Evolutionary conservation across 163 green algal genomes (phyloP), one percentile per base, ranked within the genome.

Genomic region (Scenedesmus sp.): DNA sequence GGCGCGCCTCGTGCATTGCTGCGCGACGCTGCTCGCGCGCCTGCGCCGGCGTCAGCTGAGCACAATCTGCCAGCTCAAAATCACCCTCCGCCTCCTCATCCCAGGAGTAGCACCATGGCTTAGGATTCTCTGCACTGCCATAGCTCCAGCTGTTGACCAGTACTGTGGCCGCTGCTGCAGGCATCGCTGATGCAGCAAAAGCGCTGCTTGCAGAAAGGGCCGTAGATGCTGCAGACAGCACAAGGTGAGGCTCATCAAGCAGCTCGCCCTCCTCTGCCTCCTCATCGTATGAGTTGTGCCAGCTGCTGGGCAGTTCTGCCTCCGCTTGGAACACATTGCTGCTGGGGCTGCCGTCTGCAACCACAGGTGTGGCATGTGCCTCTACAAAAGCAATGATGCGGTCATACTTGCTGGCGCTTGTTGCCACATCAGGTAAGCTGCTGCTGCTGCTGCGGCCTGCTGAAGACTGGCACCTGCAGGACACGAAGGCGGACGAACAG

Each of bases 251-350:
- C 70, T 89, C 87, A 35, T 91, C 79, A 30, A 44, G 33, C 61
- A 89, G 18, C 81, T 83, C 88, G 6, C 88, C 89, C 84, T 92
- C 89, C 43, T 90, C 89, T 37, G 89, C 89, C 56, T 92, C 89
- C 89, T 92, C 89, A 33, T 92, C 89, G 51, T 90, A 92, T 15
- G 89, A 92, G 72, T 90, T 51, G 49, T 92, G 89, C 82, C 83
- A 92, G 30, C 35, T 44, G 22, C 20, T n/a, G 40, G 20, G 18
- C 65, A 49, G 68, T 30, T 68, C 44, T n/a, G 20, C 10, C 43
- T 42, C 59, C 1, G 24, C 12, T 12, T 10, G 49, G 4, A 22
- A 20, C 15, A 80, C 22, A 56, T 33, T 61, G 42, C 18, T 5
- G 56, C 43, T 68, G 7, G 59, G 22, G 56, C 9, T 16, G 13